phyloP scores from a whole-genome alignment of 305 asterid species.

The Fraxinus dipetala region DNA sequence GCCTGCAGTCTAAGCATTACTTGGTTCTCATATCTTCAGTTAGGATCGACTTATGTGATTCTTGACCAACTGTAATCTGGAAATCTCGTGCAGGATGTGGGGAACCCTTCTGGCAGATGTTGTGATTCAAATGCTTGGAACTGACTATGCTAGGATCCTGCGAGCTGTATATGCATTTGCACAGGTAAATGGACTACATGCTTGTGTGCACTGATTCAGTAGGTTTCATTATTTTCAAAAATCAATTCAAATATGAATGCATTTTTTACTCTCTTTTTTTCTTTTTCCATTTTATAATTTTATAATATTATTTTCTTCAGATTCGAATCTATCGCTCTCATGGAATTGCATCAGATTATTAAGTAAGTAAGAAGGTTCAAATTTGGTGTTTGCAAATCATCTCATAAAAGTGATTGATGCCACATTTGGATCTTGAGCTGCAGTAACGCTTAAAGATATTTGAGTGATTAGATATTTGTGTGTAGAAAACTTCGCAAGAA shows the following conservation, averaged over 20 bases:
- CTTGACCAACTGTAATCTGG: conserved; percentile 5
- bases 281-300: background rate
- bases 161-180: conserved; percentile 88
- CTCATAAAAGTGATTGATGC: conserved; percentile 8
- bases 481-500: background rate
- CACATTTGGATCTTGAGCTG: conserved; percentile 9
- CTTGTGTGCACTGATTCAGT: background rate
- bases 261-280: background rate
- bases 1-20: background rate
- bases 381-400: background rate
- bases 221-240: background rate
- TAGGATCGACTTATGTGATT: background rate
- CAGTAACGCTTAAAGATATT: background rate
- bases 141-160: conserved; percentile 88
- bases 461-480: background rate
- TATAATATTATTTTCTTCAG: conserved; percentile 43
- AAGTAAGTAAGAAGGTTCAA: conserved; percentile 15
- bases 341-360: conserved; percentile 33
- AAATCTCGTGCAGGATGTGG: conserved; percentile 64
- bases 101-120: conserved; percentile 88
- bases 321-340: conserved; percentile 78
- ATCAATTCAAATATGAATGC: background rate
- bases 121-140: conserved; percentile 94
- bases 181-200: conserved; percentile 51
- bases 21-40: conserved; percentile 5